phyloP scores from a whole-genome alignment of 164 flowering plant species.

The Amborella trichopoda region DNA sequence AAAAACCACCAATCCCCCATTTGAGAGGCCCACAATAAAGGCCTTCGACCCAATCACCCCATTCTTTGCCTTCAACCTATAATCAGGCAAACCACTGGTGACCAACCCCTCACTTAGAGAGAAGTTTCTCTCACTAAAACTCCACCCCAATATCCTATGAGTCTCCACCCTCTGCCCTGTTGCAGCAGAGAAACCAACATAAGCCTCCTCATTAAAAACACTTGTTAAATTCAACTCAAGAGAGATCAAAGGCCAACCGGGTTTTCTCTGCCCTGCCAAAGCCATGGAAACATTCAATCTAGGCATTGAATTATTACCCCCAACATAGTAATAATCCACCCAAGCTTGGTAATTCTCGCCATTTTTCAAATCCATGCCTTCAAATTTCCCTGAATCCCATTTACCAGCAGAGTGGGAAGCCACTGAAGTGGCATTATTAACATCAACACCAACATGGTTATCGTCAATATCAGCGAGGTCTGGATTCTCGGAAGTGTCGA shows the following conservation, averaged over 20 bases:
- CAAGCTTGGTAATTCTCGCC: not conserved
- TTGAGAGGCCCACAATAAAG: not conserved
- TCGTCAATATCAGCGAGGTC: conserved; percentile 5
- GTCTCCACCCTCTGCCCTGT: not conserved
- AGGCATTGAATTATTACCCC: not conserved
- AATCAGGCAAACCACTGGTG: not conserved
- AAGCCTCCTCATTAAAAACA: not conserved
- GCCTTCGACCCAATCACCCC: not conserved
- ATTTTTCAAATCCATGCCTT: not conserved
- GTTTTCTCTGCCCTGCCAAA: not conserved
- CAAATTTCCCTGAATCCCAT: not conserved
- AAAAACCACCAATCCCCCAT: not conserved
- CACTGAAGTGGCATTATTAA: not conserved
- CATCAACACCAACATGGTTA: not conserved
- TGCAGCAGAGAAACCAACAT: conserved; percentile 1
- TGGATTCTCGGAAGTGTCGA: conserved; percentile 6
- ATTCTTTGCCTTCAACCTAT: not conserved
- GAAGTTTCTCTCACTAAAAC: not conserved
- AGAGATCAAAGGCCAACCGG: not conserved
- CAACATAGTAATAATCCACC: not conserved
- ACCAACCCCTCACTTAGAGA: not conserved
- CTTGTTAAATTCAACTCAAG: not conserved
- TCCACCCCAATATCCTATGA: not conserved
- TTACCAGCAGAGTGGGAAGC: not conserved
- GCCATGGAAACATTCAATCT: not conserved